A percentile compares a stretch with the other conserved stretches of the same genome.
Evolutionary conservation across 1,139 yeast genomes (phyloP).

Genomic region (Taphrina communis): DNA sequence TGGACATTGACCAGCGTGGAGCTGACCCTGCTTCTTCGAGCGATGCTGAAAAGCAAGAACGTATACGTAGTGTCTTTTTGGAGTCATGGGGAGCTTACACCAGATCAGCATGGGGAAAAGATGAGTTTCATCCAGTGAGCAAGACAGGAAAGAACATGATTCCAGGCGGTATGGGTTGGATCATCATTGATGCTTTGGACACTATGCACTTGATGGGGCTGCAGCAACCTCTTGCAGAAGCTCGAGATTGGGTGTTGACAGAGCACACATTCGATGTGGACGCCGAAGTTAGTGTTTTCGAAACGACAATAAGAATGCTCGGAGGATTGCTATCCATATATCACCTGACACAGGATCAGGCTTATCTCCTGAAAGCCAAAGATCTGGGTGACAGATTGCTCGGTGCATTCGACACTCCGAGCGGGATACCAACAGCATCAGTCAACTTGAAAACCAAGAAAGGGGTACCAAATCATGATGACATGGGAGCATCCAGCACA

Average conservation of each 20-base stretch:
- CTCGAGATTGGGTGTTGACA: constrained; percentile 74
- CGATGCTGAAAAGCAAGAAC: constrained; percentile 16
- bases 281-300: constrained; percentile 81
- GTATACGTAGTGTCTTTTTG: constrained; percentile 54
- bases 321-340: constrained; percentile 89
- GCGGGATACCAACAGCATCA: constrained; percentile 48
- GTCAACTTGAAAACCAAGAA: constrained; percentile 58
- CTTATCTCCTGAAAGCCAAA: constrained; percentile 77
- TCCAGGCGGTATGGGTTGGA: constrained; percentile 88
- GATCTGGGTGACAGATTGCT: constrained; percentile 64
- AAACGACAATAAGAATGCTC: constrained; percentile 90
- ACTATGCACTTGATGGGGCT: constrained; percentile 83
- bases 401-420: constrained; percentile 48
- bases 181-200: constrained; percentile 87
- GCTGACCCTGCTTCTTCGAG: background rate
- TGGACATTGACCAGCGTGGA: background rate
- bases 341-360: constrained; percentile 68
- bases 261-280: constrained; percentile 68
- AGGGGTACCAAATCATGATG: constrained; percentile 68
- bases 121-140: constrained; percentile 67
- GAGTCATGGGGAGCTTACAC: constrained; percentile 83
- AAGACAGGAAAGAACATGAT: constrained; percentile 71
- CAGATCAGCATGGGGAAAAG: constrained; percentile 82
- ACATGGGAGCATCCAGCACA: constrained; percentile 76
- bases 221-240: constrained; percentile 65